Evolutionary conservation across 2,329 filamentous ascomycete genomes (phyloP), one percentile per base, ranked within the genome.

Genomic region (Helicocarpus griseus): DNA sequence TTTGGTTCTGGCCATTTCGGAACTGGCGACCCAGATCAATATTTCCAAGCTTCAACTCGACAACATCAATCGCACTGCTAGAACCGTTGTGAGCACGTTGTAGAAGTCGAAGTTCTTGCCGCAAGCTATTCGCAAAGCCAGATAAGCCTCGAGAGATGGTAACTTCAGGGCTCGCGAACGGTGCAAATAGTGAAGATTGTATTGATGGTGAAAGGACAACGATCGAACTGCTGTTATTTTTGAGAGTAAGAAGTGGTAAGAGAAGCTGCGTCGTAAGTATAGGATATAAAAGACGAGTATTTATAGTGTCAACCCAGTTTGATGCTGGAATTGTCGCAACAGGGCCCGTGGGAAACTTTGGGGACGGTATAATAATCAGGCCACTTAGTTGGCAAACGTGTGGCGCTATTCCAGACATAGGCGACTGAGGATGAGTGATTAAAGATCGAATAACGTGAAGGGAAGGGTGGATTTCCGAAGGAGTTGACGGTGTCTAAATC

Each of bases 201-300:
- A 71, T 69, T 17, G 72, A 72, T 1, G 72, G 71, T 48, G 72
- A 73, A 48, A 69, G 63, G 45, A 74, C 62, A 31, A 73, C 56
- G 52, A 75, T 68, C 14, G 69, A 68, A 63, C 69, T 73, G 48
- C 73, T 75, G 47, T 73, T 77, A 64, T 71, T 75, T 49, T 85
- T 77, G 49, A 81, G 77, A 9, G 60, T 86, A 49, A 90, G 77
- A 28, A 90, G 80, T 0, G 86, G 86, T n/a, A 97, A 77, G 71
- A 97, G 93, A 49, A 87, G 80, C 70, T 96, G 90, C 36, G 90
- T 84, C 4, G 87, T 89, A 49, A 95, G 79, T 58, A 97, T 89
- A 1, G 91, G 91, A 52, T 89, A 86, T 50, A 97, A 78, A 11
- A 98, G 79, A 63, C 95, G 90, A 14, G 89, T 91, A 68, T 96